phyloP scores from a whole-genome alignment of 2,329 filamentous ascomycete species.

The Phialocephala sp. region DNA sequence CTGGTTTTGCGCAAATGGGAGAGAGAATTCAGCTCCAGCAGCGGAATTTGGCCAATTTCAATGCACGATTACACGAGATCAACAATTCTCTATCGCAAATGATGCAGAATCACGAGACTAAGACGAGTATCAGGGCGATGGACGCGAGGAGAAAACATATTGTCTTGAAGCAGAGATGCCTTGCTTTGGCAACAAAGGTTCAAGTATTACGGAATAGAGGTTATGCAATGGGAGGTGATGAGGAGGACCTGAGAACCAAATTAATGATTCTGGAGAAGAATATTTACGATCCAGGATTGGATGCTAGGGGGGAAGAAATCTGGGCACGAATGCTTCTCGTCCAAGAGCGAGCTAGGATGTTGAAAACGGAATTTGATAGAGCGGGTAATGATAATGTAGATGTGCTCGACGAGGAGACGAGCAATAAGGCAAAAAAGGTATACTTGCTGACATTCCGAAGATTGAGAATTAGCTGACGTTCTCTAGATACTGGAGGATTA shows the following conservation, averaged over 20 bases:
- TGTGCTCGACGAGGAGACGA: constrained; percentile 70
- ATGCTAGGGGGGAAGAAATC: constrained; percentile 80
- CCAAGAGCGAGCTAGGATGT: constrained; percentile 71
- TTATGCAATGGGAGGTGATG: constrained; percentile 78
- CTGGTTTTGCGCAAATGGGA: constrained; percentile 74
- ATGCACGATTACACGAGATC: constrained; percentile 77
- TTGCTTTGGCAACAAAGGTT: constrained; percentile 78
- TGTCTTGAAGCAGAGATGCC: constrained; percentile 72
- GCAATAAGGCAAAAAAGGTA: constrained; percentile 77
- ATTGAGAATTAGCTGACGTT: constrained; percentile 28
- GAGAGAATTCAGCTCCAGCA: constrained; percentile 76
- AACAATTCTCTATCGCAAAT: constrained; percentile 75
- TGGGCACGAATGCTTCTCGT: constrained; percentile 82
- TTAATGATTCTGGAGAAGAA: constrained; percentile 71
- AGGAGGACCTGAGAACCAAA: constrained; percentile 78
- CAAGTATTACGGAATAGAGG: constrained; percentile 82
- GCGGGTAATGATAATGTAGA: constrained; percentile 61
- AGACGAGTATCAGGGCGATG: constrained; percentile 74
- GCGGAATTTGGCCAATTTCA: constrained; percentile 71
- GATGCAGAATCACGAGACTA: constrained; percentile 77
- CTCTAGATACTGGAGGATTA: constrained; percentile 78
- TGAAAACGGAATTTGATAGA: constrained; percentile 77
- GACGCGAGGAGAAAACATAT: constrained; percentile 76
- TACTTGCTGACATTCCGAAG: constrained; percentile 39
- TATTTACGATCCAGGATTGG: constrained; percentile 76